Base-by-base conservation (phyloP, 352 stramenopile genomes). In the Globisporangium emineosum region DNA sequence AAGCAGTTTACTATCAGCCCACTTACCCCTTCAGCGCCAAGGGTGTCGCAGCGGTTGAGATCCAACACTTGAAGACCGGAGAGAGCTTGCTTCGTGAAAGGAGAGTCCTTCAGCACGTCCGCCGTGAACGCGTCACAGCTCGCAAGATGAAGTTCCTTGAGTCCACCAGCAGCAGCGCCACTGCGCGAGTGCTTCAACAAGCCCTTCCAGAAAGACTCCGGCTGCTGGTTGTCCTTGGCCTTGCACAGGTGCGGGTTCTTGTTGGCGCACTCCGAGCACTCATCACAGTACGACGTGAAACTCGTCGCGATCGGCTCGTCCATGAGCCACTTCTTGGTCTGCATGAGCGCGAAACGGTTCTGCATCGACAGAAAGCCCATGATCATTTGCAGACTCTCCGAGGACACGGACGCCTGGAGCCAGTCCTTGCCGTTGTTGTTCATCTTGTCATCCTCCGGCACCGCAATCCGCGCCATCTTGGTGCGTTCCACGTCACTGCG, bases 271-370 rank as follows among this genome's bases (percentile, higher is more conserved):
- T 70, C 65, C 5, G 67, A 64, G 52, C 87, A 93, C 37, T 49
- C 43, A 8, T 77, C 75, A 64, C 87, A 96, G 52, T 80, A 93
- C 43, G 85, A 92, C 60, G 70, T 64, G 15, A 83, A 76, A 8
- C 58, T 37, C 4, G 66, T 62, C 0, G 77, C 70, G 32, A 91
- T 57, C 8, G 81, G 74, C 63, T 86, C 77, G 40, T 77, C 42
- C 7, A 75, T 54, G 19, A 94, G 69, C 56, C 56, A 42, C 30
- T 74, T 72, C 32, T 59, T 73, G 49, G 74, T 79, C 51, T 68
- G 64, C 25, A 93, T 61, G 62, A 93, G 69, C 43, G 76, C 70
- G n/a, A 89, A 78, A 50, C 83, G 76, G 59, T 93, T 85, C 45
- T 57, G 42, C 33, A 89, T 71, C 13, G 58, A 51, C 47, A 96